Evolutionary conservation across 2,329 filamentous ascomycete species (phyloP).

Genomic region (Cadophora luteo-olivacea): DNA sequence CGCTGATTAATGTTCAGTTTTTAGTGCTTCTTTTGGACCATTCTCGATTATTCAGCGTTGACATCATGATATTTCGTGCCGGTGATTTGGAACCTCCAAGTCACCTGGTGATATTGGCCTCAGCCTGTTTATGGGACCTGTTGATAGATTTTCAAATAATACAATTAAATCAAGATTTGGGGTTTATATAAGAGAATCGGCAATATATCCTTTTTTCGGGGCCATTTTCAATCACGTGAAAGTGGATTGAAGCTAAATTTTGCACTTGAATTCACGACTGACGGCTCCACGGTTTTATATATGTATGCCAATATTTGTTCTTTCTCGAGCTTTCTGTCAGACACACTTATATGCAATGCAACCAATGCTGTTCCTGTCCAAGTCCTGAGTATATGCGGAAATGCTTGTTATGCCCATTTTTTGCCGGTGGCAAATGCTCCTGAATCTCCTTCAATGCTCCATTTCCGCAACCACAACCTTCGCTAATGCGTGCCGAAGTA

Average conservation of each 20-base stretch:
- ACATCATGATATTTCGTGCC: neutral
- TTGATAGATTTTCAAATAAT: neutral
- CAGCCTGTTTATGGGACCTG: neutral
- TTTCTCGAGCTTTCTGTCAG: neutral
- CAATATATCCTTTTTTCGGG: neutral
- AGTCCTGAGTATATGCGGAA: neutral
- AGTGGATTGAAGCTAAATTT: neutral
- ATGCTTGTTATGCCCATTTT: neutral
- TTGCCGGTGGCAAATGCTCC: neutral
- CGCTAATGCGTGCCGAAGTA: neutral
- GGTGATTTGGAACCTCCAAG: neutral
- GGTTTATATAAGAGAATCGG: no score
- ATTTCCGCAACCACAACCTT: neutral
- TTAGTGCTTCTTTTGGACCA: no score
- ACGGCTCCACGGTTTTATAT: no score
- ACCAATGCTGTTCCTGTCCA: neutral
- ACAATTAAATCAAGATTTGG: no score
- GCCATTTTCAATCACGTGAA: neutral
- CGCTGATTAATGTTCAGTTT: neutral
- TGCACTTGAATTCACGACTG: no score
- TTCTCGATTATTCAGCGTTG: constrained; percentile 12
- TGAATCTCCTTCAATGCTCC: no score
- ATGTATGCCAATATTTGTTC: neutral
- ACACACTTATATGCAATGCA: neutral
- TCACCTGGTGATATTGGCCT: neutral